These are phyloP conservation scores for Gliomastix tumulicola DNA, from an alignment of 2,329 filamentous ascomycete species.

Conservation along the genomic window DNA sequence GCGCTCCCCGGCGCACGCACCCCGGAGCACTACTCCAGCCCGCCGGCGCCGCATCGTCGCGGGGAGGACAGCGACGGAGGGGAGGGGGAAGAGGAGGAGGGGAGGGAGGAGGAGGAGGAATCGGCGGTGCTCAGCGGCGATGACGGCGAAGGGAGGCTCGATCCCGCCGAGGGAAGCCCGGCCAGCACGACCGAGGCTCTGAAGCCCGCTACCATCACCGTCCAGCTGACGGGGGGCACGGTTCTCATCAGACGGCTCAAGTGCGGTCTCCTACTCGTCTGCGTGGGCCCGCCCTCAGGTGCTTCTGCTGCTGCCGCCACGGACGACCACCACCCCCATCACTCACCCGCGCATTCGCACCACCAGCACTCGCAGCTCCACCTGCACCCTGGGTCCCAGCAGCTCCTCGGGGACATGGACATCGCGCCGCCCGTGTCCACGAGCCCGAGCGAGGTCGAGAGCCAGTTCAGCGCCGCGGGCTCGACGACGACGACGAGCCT, in stretches of 20 bases:
- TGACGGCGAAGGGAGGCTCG: slow-evolving; percentile 1
- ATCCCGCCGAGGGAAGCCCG: slow-evolving; percentile 1
- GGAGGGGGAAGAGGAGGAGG: slow-evolving; percentile 14
- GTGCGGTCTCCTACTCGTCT: slow-evolving; percentile 56
- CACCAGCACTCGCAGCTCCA: slow-evolving; percentile 8
- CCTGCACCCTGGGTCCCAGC: no score
- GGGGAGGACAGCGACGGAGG: slow-evolving; percentile 15
- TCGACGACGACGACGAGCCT: slow-evolving; percentile 34
- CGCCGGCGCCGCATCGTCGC: slow-evolving; percentile 12
- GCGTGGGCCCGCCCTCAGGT: slow-evolving; percentile 42
- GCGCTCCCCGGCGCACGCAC: slow-evolving; percentile 29
- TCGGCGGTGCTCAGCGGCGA: slow-evolving; percentile 4
- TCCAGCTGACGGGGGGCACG: slow-evolving; percentile 52
- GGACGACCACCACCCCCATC: slow-evolving; percentile 19
- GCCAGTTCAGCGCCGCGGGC: slow-evolving; percentile 35
- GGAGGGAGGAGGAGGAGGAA: slow-evolving; percentile 9
- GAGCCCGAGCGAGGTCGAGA: slow-evolving; percentile 36
- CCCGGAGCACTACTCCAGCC: slow-evolving; percentile 14
- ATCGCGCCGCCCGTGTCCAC: slow-evolving; percentile 8
- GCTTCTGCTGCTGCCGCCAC: no score
- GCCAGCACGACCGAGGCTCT: slow-evolving; percentile 8
- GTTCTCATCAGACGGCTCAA: slow-evolving; percentile 51
- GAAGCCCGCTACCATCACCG: slow-evolving; percentile 40
- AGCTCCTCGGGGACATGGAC: no score
- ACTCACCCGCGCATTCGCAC: slow-evolving; percentile 3